Base-by-base conservation (phyloP, 2,329 filamentous ascomycete species). In the Cladosporium phlei region DNA sequence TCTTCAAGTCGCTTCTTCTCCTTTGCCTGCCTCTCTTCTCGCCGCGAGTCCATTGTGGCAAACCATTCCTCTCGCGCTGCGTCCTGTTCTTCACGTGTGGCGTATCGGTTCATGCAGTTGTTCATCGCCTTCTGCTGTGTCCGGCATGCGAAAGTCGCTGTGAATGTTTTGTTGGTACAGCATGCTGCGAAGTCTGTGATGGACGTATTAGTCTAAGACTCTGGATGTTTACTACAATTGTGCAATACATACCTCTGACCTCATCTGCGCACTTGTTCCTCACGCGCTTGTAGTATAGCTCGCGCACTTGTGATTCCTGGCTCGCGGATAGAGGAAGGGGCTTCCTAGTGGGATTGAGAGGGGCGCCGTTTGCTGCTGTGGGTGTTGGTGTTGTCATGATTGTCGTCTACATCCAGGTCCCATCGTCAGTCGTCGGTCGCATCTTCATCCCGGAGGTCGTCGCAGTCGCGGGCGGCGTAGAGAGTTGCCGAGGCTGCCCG, bases 1-100 rank as follows among this genome's bases (percentile, higher is more conserved):
- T 68, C 63, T 55, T 69, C 59, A 51, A 59, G 55, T 52, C 69
- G 67, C 57, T 67, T 65, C 50, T 60, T 55, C 54, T 71, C 71
- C 52, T 71, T 69, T 52, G 76, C 74, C 66, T 88, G 83, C 28
- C 82, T 72, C 66, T 85, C 80, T 48, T 71, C 72, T 58, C 82
- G 78, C 47, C 90, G 76, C 69, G 88, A 80, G 57, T 87, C 74
- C 42, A 87, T 78, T 53, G 79, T 76, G 42, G 82, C 80, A 66
- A 97, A 97, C 93, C 93, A 98, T 65, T 97, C 89, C 67, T 89
- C 86, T 43, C 93, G 76, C 53, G 93, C 93, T 19, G 81, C 82
- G 70, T 98, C 93, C 67, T 94, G 79, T 65, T 94, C 88, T 46
- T 78, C 81, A 53, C 83, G 86, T 54, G 87, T 94, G 46, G 91